Evolutionary conservation across 73 alveolate genomes (phyloP), one percentile per base, ranked within the genome.

Genomic region (Paramecium pentaurelia): DNA sequence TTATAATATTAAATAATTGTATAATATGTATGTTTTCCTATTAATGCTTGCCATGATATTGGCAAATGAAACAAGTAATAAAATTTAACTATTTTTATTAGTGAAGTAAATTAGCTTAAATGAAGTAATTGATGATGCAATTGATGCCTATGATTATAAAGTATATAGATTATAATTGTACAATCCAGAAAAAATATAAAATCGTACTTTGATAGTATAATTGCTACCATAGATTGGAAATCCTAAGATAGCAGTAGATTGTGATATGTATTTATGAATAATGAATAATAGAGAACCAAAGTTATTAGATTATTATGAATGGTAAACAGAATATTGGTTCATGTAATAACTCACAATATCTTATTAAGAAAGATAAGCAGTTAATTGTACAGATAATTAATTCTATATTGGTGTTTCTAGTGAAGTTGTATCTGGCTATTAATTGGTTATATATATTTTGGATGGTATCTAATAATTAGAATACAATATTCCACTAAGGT

Each of bases 321-420:
- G 91, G 91, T 27, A 80, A 47, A 44, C 77, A 27, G 42, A 27
- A 80, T 42, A 47, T 11, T 42, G 58, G 47, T 45, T 20, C 32
- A 22, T 80, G 71, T 42, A 80, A 80, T 25, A 80, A 80, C 32
- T 80, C 14, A 4, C 91, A 20, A 80, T 80, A 3, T 42, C 91
- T 3, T 42, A 25, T 32, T 32, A 80, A 80, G 91, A 80, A 47
- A 80, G 91, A 47, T 18, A 80, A 18, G 32, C 51, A 18, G 36
- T 80, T 4, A 80, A 80, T n/a, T 80, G 91, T 22, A 32, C 91
- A 27, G 75, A 80, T 45, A n/a, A 80, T 20, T 2, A 20, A 44
- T 80, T 80, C 27, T 80, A 44, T 47, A 47, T 80, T 49, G 91
- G 91, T 16, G 75, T 80, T 16, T 80, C 91, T n/a, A 18, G 75